Evolutionary conservation across 2,329 filamentous ascomycete species (phyloP).

Genomic region (Claviceps africana): DNA sequence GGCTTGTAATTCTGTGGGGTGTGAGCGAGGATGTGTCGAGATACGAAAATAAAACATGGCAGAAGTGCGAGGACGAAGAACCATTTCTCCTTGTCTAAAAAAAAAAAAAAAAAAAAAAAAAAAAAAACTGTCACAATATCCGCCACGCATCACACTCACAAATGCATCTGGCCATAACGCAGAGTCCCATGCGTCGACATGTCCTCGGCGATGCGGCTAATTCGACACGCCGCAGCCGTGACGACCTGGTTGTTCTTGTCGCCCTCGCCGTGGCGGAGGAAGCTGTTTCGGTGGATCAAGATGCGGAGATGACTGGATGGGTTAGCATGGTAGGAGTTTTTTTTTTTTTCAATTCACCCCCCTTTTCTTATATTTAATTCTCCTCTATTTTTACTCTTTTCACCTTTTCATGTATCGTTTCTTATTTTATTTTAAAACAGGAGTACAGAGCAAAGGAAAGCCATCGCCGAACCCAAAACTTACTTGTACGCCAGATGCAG

Average conservation of each 20-base stretch:
- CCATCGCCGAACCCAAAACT: background rate
- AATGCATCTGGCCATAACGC: constrained; percentile 24
- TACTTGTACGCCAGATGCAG: constrained; percentile 25
- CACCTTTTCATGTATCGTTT: too few relatives aligned
- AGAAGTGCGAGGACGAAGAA: background rate
- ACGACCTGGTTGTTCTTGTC: constrained; percentile 17
- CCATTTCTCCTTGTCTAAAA: too few relatives aligned
- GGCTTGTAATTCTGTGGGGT: constrained; percentile 18
- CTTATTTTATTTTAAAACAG: too few relatives aligned
- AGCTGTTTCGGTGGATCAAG: constrained; percentile 21
- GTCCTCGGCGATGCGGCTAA: constrained; percentile 24
- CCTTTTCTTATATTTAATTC: too few relatives aligned
- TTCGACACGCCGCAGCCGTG: constrained; percentile 19
- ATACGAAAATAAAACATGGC: too few relatives aligned
- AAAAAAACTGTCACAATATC: too few relatives aligned
- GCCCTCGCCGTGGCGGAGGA: constrained; percentile 15
- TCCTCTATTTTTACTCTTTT: too few relatives aligned
- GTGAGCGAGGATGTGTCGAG: background rate
- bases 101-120: too few relatives aligned
- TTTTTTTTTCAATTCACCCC: too few relatives aligned
- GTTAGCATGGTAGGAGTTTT: too few relatives aligned
- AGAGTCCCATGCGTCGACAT: constrained; percentile 21
- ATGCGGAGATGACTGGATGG: constrained; percentile 19
- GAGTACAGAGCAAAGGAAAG: too few relatives aligned
- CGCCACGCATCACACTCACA: constrained; percentile 13